Base-by-base conservation (phyloP, 2,329 filamentous ascomycete species). In the Fusarium goolgardi region DNA sequence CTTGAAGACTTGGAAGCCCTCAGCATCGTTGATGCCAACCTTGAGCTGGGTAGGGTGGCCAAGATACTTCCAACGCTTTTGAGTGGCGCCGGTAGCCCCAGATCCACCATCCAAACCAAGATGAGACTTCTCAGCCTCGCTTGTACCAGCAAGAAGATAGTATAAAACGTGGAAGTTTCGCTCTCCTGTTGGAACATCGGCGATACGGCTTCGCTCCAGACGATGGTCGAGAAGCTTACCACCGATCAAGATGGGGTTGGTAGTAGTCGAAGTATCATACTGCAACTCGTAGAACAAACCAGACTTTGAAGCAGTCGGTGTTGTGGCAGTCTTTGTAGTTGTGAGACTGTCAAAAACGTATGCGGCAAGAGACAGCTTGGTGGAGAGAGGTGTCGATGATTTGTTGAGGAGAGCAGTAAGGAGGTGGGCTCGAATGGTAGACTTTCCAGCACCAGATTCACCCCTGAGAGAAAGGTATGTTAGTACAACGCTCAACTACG, bases 1-100 rank as follows among this genome's bases (percentile, higher is more conserved):
- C 83, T 98, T 98, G 85, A 99, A 98, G 54, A 98, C 90, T 76
- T 97, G 93, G 79, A 99, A 99, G 6, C 95, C 96, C 75, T 97
- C 94, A 3, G 91, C 86, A 75, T 99, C 96, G 75, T 99, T 97
- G 77, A 99, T 94, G 59, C 96, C 96, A 29, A 98, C 93, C 78
- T 97, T 98, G 69, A 99, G 86, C 80, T 99, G 96, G 0, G 95
- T 97, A 1, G 95, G 96, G 73, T 99, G 96, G 5, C 96, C 96
- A 5, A 99, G 86, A 76, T 97, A 99, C 77, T 94, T 92, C 96
- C 96, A 99, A 79, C 96, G 86, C 81, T 93, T 96, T 74, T 90
- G 88, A 6, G 83, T 77, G 16, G 76, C 76, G 71, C 90, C 88
- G 7, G 82, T 75, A 18, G 76, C 78, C 8, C 78, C 80, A 8